phyloP scores from a whole-genome alignment of 805 yeast genomes.

The Myxozyma nipponensis region DNA sequence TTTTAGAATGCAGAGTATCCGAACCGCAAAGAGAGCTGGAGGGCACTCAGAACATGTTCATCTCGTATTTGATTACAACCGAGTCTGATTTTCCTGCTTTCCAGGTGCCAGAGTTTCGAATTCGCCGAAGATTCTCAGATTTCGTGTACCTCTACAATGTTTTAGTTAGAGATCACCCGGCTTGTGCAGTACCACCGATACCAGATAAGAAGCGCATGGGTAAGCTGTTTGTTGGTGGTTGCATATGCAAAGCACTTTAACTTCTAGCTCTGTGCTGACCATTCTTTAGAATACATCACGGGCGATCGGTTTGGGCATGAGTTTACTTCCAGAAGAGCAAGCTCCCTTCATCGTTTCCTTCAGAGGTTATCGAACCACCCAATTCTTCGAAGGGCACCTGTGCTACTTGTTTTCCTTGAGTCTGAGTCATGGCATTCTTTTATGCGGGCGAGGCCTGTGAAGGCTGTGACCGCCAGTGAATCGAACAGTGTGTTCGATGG shows the following conservation, averaged over 20 bases:
- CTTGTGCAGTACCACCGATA: conserved; percentile 83
- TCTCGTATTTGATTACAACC: conserved; percentile 66
- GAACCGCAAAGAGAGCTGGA: conserved; percentile 70
- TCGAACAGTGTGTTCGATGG: conserved; percentile 58
- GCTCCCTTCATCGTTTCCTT: conserved; percentile 73
- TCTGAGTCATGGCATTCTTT: conserved; percentile 71
- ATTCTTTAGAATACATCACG: conserved; percentile 64
- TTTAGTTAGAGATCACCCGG: conserved; percentile 72
- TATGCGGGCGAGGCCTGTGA: conserved; percentile 47
- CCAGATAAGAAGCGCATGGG: conserved; percentile 83
- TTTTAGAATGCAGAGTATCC: conserved; percentile 26
- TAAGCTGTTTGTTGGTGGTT: conserved; percentile 8
- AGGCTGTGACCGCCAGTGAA: conserved; percentile 31
- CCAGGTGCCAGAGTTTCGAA: conserved; percentile 43
- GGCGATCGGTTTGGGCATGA: conserved; percentile 88
- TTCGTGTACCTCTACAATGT: conserved; percentile 74
- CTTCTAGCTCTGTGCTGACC: neutral
- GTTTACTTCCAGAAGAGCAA: conserved; percentile 78
- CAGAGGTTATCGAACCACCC: conserved; percentile 73
- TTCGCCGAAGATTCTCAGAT: conserved; percentile 83
- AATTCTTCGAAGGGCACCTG: conserved; percentile 60
- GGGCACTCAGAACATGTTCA: conserved; percentile 65
- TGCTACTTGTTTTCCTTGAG: conserved; percentile 67
- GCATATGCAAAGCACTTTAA: neutral
- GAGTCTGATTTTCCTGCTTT: conserved; percentile 60